Percentiles rank a stretch among this genome's conserved stretches.
These are phyloP conservation scores for Hymenoscyphus occultus DNA, from an alignment of 2,329 filamentous ascomycete genomes.

Conservation along the genomic window DNA sequence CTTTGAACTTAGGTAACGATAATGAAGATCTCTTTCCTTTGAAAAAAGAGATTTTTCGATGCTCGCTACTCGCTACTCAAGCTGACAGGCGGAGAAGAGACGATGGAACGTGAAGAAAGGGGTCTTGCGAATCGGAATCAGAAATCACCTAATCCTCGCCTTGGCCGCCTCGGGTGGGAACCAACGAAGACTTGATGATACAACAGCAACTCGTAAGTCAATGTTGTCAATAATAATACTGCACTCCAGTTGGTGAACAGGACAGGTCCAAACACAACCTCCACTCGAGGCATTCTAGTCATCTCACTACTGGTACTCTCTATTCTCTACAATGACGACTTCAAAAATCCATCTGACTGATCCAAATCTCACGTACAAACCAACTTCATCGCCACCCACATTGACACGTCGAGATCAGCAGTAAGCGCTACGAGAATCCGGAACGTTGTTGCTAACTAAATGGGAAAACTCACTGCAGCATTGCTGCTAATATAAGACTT, in stretches of 20 bases:
- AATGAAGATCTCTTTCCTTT: neutral
- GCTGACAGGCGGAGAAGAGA: neutral
- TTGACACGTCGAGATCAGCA: neutral
- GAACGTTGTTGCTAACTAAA: neutral
- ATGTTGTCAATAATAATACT: neutral
- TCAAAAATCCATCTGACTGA: neutral
- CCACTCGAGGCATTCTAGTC: neutral
- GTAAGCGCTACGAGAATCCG: neutral
- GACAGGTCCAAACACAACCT: neutral
- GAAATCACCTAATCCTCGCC: constrained; percentile 1
- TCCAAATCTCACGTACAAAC: neutral
- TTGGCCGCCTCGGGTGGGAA: neutral
- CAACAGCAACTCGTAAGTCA: neutral
- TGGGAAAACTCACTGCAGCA: neutral
- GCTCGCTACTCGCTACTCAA: neutral
- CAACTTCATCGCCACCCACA: neutral
- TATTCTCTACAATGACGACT: neutral
- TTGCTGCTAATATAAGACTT: neutral
- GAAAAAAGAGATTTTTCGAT: neutral
- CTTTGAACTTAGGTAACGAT: neutral
- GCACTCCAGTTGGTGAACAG: neutral
- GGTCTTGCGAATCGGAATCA: neutral
- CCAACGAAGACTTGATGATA: neutral
- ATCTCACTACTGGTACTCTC: neutral
- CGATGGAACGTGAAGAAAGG: neutral